phyloP scores from a whole-genome alignment of 2,329 filamentous ascomycete species.

The Aspergillus novofumigatus region DNA sequence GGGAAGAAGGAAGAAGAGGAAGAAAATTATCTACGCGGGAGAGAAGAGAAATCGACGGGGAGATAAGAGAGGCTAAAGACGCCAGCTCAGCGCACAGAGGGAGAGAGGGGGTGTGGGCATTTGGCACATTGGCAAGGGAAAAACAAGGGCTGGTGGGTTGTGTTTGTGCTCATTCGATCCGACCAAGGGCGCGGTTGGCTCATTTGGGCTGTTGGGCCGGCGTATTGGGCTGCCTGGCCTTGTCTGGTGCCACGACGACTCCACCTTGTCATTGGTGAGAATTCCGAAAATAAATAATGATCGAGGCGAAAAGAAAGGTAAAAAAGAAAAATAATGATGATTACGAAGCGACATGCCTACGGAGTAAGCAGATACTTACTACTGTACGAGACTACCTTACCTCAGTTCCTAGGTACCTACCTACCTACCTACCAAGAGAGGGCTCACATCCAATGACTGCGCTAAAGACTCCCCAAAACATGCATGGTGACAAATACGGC shows the following conservation, averaged over 20 bases:
- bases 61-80: constrained; percentile 15
- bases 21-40: constrained; percentile 23
- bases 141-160: constrained; percentile 16
- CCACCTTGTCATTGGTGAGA: constrained; percentile 13
- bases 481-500: neutral
- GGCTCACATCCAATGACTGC: neutral
- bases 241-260: constrained; percentile 42
- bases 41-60: constrained; percentile 10
- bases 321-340: constrained; percentile 14
- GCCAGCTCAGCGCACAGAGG: constrained; percentile 26
- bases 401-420: too few relatives aligned
- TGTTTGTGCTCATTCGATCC: constrained; percentile 8
- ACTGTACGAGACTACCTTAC: too few relatives aligned
- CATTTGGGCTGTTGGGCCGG: constrained; percentile 34
- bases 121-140: constrained; percentile 17
- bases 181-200: constrained; percentile 13
- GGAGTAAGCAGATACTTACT: too few relatives aligned
- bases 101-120: constrained; percentile 22
- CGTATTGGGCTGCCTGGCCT: constrained; percentile 29
- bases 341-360: neutral
- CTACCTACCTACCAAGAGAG: neutral
- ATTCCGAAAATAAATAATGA: constrained; percentile 2
- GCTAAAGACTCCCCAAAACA: neutral
- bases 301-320: constrained; percentile 17
- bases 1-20: constrained; percentile 24